A percentile compares a stretch with the other conserved stretches of the same genome.
These are phyloP conservation scores for Dactylellina drechsleri DNA, from an alignment of 2,329 filamentous ascomycete genomes.

Conservation along the genomic window DNA sequence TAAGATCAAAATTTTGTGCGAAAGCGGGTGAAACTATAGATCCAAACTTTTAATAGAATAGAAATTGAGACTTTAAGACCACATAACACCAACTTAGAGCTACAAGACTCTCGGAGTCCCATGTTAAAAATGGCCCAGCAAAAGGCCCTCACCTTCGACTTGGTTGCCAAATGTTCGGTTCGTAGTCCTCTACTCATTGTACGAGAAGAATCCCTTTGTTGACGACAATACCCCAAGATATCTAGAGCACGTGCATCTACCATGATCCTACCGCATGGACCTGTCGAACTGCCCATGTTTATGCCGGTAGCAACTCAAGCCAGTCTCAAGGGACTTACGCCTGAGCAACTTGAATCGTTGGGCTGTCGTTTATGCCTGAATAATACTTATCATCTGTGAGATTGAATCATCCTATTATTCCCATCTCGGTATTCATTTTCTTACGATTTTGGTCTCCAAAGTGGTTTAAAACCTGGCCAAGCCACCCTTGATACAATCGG, in stretches of 20 bases:
- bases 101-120: background rate
- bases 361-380: slow-evolving; percentile 92
- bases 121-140: slow-evolving; percentile 54
- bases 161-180: slow-evolving; percentile 82
- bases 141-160: slow-evolving; percentile 75
- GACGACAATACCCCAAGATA: slow-evolving; percentile 70
- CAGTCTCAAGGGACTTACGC: slow-evolving; percentile 91
- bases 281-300: slow-evolving; percentile 89
- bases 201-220: background rate
- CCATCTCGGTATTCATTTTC: background rate
- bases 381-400: slow-evolving; percentile 88
- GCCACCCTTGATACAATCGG: slow-evolving; percentile 85
- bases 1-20: too few species aligned
- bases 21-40: too few species aligned
- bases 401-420: background rate
- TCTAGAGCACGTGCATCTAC: slow-evolving; percentile 92
- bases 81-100: too few species aligned
- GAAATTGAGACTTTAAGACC: too few species aligned
- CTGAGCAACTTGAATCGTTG: slow-evolving; percentile 88
- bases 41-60: too few species aligned
- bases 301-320: slow-evolving; percentile 99
- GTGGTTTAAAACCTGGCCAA: slow-evolving; percentile 90
- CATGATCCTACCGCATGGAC: slow-evolving; percentile 88
- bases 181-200: slow-evolving; percentile 60
- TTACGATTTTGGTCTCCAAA: background rate